Conservation (phyloP, 768 basidiomycete genomes). For the Suillus subalutaceus region DNA sequence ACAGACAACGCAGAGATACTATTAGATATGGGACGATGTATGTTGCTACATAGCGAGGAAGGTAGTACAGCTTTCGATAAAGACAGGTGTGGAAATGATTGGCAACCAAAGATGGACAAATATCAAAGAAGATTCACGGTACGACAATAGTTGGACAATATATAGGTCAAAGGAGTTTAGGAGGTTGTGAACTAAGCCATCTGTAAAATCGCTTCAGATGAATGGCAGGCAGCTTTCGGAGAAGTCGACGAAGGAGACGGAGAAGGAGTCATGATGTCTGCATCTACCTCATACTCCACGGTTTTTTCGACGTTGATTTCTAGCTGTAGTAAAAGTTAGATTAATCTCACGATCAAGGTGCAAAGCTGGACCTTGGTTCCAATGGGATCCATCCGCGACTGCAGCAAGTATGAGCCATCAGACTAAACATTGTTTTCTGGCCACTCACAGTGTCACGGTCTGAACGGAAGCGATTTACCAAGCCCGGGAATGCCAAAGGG, state of each 20-base stretch:
- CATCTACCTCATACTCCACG: slow-evolving; percentile 27
- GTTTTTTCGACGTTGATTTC: slow-evolving; percentile 35
- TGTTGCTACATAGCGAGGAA: background rate
- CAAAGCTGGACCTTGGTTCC: slow-evolving; percentile 24
- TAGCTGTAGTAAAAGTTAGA: slow-evolving; percentile 17
- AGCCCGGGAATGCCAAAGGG: slow-evolving; percentile 28
- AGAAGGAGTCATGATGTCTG: background rate
- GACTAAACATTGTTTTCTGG: background rate
- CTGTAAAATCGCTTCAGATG: background rate
- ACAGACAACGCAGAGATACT: background rate
- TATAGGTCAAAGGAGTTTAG: too few relatives aligned
- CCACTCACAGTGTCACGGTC: background rate
- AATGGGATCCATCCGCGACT: slow-evolving; percentile 18
- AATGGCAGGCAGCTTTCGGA: background rate
- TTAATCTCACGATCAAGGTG: background rate
- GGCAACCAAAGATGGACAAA: background rate
- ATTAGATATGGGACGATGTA: background rate
- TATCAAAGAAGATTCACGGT: background rate
- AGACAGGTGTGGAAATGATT: slow-evolving; percentile 4
- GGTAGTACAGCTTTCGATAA: slow-evolving; percentile 3
- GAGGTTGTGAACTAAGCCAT: background rate
- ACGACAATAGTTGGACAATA: background rate
- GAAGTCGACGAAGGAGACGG: slow-evolving; percentile 5
- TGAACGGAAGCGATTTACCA: slow-evolving; percentile 21
- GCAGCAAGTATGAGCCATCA: slow-evolving; percentile 2